phyloP scores from a whole-genome alignment of 371 early-diverging fungal genomes.

The Quaeritorhiza haematococci region DNA sequence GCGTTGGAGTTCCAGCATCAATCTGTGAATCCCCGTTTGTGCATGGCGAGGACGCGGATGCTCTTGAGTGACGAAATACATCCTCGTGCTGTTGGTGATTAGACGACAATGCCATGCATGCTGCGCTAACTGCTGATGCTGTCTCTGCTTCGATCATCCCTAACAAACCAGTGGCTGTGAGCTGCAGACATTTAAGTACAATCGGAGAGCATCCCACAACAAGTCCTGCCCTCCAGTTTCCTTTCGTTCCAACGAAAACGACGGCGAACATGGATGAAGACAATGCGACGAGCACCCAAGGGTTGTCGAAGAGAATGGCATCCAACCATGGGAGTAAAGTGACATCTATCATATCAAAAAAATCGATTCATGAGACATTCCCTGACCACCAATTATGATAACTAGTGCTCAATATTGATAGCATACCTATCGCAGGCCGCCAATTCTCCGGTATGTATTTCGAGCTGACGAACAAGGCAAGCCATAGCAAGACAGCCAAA shows the following conservation, averaged over 20 bases:
- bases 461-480: conserved; percentile 57
- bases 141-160: too few species aligned
- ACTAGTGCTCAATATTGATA: too few species aligned
- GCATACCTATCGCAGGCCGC: too few species aligned
- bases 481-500: conserved; percentile 58
- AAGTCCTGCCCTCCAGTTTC: too few species aligned
- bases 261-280: conserved; percentile 25
- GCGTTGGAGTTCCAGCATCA: conserved; percentile 9
- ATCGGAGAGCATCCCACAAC: too few species aligned
- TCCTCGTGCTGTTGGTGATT: too few species aligned
- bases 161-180: too few species aligned
- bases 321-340: conserved; percentile 64
- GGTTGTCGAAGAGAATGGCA: conserved; percentile 61
- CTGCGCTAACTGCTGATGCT: too few species aligned
- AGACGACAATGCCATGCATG: too few species aligned
- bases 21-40: conserved; percentile 7
- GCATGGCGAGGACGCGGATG: conserved; percentile 15
- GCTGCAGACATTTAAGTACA: too few species aligned
- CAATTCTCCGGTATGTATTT: conserved; percentile 57
- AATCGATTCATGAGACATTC: too few species aligned
- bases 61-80: not conserved
- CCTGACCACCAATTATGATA: too few species aligned
- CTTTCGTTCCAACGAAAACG: conserved; percentile 9
- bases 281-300: conserved; percentile 57
- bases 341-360: conserved; percentile 66